Base-by-base conservation (phyloP, 2,329 filamentous ascomycete species). In the Epichloe elymi region DNA sequence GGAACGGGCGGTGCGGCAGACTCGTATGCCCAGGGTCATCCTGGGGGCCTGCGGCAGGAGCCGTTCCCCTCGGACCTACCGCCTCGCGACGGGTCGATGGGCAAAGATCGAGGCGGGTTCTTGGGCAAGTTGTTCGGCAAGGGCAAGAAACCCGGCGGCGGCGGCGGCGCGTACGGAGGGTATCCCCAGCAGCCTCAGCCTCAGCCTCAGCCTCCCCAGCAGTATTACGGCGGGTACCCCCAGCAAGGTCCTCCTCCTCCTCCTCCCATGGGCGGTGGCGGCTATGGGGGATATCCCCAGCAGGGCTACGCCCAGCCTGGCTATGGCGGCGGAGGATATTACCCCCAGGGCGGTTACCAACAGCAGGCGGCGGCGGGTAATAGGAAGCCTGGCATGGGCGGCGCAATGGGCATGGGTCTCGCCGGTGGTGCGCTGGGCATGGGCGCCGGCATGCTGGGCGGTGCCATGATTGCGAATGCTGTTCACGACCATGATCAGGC, bases 401-500 rank as follows among this genome's bases (percentile, higher is more conserved):
- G 66, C 37, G 48, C 11, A 8, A 59, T 64, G 59, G 57, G 57
- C 36, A 64, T 91, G 69, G 86, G 87, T n/a, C 74, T 78, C 53
- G 79, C 75, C 1, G 88, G 86, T 46, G 88, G 83, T 48, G 86
- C 86, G 20, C 70, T 95, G 42, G 89, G 89, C 70, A 66, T 87
- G 4, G 89, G 88, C 58, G 89, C 85, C 56, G 89, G 89, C 65
- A 62, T 95, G 63, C 60, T 95, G 1, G 90, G 88, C 58, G 89
- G 89, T 51, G 78, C 80, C 55, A 55, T 95, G 60, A 67, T 95
- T 35, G 83, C 75, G 2, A 74, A 85, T 61, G 82, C 83, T 1
- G 73, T 90, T 48, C 69, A 85, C 51, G 78, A 83, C 54, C 64
- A 75, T 45, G 67, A 86, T 57, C 68, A 83, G 53, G 72, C 79